Conservation (phyloP, 176 grass and related monocot species). For the Cymbopogon citratus region DNA sequence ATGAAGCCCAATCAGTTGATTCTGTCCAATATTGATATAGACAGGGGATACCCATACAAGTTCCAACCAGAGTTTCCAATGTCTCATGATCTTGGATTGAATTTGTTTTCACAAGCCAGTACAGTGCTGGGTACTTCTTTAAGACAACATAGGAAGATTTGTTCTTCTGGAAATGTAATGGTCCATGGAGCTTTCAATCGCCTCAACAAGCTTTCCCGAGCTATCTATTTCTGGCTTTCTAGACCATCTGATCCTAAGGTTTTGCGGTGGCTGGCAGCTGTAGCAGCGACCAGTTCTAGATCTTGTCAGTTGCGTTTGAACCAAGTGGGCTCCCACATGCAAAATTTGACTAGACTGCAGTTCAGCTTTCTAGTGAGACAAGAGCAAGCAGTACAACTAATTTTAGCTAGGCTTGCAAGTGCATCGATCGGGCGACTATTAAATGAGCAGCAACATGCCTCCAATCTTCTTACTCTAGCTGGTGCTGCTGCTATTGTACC, state of each 20-base stretch:
- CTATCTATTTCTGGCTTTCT: conserved; percentile 57
- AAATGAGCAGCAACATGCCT: conserved; percentile 43
- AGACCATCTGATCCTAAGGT: conserved; percentile 49
- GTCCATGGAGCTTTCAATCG: conserved; percentile 54
- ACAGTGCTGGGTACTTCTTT: conserved; percentile 56
- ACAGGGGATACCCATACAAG: conserved; percentile 35
- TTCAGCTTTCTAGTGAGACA: conserved; percentile 41
- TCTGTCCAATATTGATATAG: conserved; percentile 51
- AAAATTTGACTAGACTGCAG: conserved; percentile 54
- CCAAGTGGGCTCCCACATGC: conserved; percentile 37
- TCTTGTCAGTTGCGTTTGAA: conserved; percentile 43
- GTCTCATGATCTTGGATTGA: conserved; percentile 53
- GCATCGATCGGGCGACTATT: conserved; percentile 44
- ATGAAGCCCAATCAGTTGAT: conserved; percentile 57
- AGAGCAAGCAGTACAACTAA: conserved; percentile 43
- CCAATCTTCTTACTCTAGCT: conserved; percentile 62
- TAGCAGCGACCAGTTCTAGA: conserved; percentile 19
- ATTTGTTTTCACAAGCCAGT: conserved; percentile 49
- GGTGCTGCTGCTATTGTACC: conserved; percentile 43
- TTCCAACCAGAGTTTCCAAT: conserved; percentile 53
- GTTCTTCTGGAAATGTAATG: conserved; percentile 47
- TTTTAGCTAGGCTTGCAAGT: conserved; percentile 58
- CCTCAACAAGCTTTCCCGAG: conserved; percentile 73
- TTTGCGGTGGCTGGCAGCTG: conserved; percentile 34
- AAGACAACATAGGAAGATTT: conserved; percentile 48